phyloP scores from a whole-genome alignment of 331 rosid genomes.

The Quercus phellos region DNA sequence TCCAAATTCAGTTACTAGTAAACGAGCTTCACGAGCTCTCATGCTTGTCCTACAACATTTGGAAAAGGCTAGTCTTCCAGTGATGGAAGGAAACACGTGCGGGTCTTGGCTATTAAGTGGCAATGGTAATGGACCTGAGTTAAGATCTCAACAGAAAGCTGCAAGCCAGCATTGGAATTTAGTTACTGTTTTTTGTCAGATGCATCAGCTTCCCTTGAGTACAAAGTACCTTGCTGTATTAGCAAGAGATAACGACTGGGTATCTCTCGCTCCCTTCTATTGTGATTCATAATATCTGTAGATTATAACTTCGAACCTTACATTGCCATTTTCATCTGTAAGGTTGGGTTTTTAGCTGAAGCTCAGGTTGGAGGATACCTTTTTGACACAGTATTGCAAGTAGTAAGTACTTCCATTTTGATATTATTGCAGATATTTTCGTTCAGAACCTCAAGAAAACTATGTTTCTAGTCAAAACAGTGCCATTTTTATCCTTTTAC shows the following conservation, averaged over 20 bases:
- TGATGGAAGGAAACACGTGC: constrained; percentile 59
- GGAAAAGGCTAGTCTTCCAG: constrained; percentile 79
- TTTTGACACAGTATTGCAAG: constrained; percentile 63
- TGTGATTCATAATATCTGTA: constrained; percentile 10
- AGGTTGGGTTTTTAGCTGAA: constrained; percentile 92
- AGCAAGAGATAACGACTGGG: constrained; percentile 97
- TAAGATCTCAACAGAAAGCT: constrained; percentile 83
- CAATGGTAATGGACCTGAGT: constrained; percentile 69
- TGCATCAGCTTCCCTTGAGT: constrained; percentile 83
- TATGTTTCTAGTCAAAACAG: background rate
- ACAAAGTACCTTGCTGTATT: constrained; percentile 75
- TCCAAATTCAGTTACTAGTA: constrained; percentile 26
- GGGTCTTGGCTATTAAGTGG: constrained; percentile 86
- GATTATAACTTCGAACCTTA: constrained; percentile 9
- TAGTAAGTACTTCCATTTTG: constrained; percentile 42
- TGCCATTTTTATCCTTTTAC: constrained; percentile 18
- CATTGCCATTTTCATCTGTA: constrained; percentile 24
- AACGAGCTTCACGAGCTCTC: constrained; percentile 60
- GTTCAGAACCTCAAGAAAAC: background rate
- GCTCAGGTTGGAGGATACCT: constrained; percentile 90
- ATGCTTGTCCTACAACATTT: constrained; percentile 69
- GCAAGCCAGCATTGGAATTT: constrained; percentile 89
- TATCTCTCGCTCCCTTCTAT: constrained; percentile 25
- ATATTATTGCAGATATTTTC: constrained; percentile 2
- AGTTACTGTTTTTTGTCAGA: constrained; percentile 79